These are phyloP conservation scores for Colletotrichum horii DNA, from an alignment of 2,329 filamentous ascomycete species.

Conservation along the genomic window DNA sequence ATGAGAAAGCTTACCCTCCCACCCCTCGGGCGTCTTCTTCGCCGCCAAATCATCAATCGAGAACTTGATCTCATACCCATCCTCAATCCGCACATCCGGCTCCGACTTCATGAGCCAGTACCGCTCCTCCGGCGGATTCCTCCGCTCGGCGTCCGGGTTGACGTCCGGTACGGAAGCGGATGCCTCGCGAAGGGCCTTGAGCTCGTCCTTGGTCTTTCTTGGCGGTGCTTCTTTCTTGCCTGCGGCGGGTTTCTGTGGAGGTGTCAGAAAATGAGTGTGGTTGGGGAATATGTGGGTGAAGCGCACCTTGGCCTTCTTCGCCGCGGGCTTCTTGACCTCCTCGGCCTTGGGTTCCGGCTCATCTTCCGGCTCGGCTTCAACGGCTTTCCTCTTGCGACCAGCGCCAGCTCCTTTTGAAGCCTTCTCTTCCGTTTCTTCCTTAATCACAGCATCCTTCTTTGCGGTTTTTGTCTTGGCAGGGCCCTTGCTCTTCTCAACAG, in stretches of 20 bases:
- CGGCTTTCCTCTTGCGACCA: neutral
- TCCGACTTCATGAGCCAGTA: slow-evolving; percentile 91
- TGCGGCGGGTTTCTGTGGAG: neutral
- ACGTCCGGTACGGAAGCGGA: slow-evolving; percentile 31
- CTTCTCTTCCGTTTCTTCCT: neutral
- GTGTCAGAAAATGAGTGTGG: neutral
- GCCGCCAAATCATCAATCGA: slow-evolving; percentile 88
- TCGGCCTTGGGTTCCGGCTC: neutral
- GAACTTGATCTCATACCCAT: slow-evolving; percentile 88
- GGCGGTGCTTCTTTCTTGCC: neutral
- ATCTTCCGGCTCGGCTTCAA: neutral
- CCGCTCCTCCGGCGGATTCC: slow-evolving; percentile 41
- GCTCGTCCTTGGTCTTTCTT: slow-evolving; percentile 13
- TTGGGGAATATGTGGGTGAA: no score
- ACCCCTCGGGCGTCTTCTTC: slow-evolving; percentile 79
- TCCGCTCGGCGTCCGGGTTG: slow-evolving; percentile 40
- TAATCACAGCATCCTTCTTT: neutral
- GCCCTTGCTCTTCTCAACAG: neutral
- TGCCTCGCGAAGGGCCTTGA: slow-evolving; percentile 10
- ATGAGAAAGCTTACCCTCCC: slow-evolving; percentile 70
- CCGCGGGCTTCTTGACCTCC: neutral
- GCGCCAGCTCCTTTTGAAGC: neutral
- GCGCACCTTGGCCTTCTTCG: slow-evolving; percentile 15
- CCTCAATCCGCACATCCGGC: slow-evolving; percentile 85
- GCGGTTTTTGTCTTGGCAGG: neutral